Evolutionary conservation across 257 asterid genomes (phyloP), one percentile per base, ranked within the genome.

Genomic region (Linderniella brevidens): DNA sequence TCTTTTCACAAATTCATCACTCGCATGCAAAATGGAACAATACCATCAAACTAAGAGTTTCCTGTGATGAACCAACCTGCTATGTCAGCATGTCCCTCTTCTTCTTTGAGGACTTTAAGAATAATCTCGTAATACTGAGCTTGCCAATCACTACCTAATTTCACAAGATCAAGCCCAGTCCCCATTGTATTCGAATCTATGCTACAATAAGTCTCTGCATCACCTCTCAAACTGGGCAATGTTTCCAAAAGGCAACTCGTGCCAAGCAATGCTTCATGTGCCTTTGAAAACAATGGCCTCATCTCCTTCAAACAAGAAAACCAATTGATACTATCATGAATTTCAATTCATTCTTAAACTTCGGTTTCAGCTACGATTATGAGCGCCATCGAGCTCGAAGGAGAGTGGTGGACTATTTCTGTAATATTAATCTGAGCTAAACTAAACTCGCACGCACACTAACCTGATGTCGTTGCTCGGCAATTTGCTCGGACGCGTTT

Each of bases 381-480:
- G 32, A 19, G 29, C 13, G 45, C 32, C 32, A 25, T 6, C 32
- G 32, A 25, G 32, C 32, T 25, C 32, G 32, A 25, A 25, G 32
- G 3, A 25, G 32, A 25, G 32, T 25, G 32, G 32, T 25, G 6
- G 32, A 25, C 4, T 25, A 25, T 25, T 25, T 25, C 32, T 25
- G 6, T 25, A 25, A 25, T 25, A 25, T 25, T 25, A 25, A 25
- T 25, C 32, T 6, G 32, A 25, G 32, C n/a, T 11, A 9, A 19
- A 4, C 15, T 41, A 8, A 44, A 49, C 1, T 16, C 41, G 8
- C 11, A 11, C 43, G 19, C 17, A 29, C 36, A 4, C 46, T 51
- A 49, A 86, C 96, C 82, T 70, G 85, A 52, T 88, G 95, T 11
- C 98, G 83, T 44, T 44, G 80, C 35, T 84, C 83, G 43, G 98